A percentile compares a stretch with the other conserved stretches of the same genome.
phyloP scores from a whole-genome alignment of 352 stramenopile species.

The Globisporangium irregulare region DNA sequence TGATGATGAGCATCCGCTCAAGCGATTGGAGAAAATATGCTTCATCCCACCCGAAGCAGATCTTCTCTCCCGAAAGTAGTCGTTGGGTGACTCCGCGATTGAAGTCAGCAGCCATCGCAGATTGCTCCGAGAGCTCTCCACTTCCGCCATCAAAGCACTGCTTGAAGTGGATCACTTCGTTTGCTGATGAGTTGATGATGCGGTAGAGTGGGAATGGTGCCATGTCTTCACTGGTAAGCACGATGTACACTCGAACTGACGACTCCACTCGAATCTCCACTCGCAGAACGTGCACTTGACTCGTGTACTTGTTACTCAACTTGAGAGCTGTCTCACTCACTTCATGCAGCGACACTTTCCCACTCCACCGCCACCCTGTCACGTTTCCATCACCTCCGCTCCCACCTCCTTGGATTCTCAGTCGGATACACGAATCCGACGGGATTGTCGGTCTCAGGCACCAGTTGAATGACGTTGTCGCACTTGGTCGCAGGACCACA shows the following conservation, averaged over 20 bases:
- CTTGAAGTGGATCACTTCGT: slow-evolving; percentile 77
- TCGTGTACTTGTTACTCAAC: slow-evolving; percentile 79
- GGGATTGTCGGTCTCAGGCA: slow-evolving; percentile 42
- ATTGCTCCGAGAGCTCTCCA: slow-evolving; percentile 46
- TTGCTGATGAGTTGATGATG: slow-evolving; percentile 70
- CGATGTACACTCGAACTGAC: slow-evolving; percentile 65
- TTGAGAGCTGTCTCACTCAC: slow-evolving; percentile 85
- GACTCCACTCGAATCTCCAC: slow-evolving; percentile 78
- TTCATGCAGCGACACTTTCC: slow-evolving; percentile 78
- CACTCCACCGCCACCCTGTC: slow-evolving; percentile 70
- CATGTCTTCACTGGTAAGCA: slow-evolving; percentile 69
- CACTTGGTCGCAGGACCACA: slow-evolving; percentile 30
- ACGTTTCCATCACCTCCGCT: slow-evolving; percentile 26
- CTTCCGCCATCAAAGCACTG: slow-evolving; percentile 66
- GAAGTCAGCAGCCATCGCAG: slow-evolving; percentile 31
- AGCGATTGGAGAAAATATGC: slow-evolving; percentile 69
- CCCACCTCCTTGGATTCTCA: slow-evolving; percentile 41
- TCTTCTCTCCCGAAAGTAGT: slow-evolving; percentile 60
- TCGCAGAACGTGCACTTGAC: slow-evolving; percentile 71
- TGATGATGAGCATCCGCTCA: slow-evolving; percentile 60
- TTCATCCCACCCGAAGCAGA: slow-evolving; percentile 87
- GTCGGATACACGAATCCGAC: slow-evolving; percentile 56
- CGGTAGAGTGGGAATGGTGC: slow-evolving; percentile 69
- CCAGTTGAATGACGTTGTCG: slow-evolving; percentile 70
- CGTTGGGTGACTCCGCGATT: slow-evolving; percentile 70